A percentile compares a stretch with the other conserved stretches of the same genome.
Conservation (phyloP, 768 basidiomycete species). For the Tulasnella sp. region DNA sequence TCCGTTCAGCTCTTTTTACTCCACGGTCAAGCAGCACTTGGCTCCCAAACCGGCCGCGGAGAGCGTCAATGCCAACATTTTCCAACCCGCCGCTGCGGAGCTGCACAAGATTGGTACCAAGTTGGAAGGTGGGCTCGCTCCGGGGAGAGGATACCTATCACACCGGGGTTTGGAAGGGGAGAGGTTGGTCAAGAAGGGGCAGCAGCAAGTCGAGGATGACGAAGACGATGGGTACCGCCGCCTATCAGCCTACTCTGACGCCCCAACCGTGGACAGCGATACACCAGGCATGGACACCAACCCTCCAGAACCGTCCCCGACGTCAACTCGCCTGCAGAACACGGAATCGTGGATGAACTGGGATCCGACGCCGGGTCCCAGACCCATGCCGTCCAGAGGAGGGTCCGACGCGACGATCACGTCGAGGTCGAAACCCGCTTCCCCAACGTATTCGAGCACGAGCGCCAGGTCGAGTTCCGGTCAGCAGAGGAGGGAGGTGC, state of each 20-base stretch:
- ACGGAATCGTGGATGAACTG: conserved; percentile 11
- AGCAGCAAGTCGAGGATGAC: neutral
- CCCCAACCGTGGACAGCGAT: conserved; percentile 13
- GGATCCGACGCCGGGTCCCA: neutral
- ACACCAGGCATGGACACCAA: conserved; percentile 21
- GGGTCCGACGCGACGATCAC: neutral
- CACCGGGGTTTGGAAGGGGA: conserved; percentile 24
- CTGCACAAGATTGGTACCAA: conserved; percentile 18
- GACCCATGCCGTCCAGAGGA: neutral
- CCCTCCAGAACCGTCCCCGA: neutral
- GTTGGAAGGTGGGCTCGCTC: conserved; percentile 12
- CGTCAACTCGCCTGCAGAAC: neutral
- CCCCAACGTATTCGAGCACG: neutral
- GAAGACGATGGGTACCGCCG: neutral
- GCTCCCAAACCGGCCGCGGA: neutral
- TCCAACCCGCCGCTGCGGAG: neutral
- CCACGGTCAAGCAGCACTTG: conserved; percentile 7
- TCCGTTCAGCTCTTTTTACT: conserved; percentile 17
- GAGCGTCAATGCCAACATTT: neutral
- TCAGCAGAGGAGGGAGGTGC: neutral
- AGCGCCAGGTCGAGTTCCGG: neutral
- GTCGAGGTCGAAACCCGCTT: neutral
- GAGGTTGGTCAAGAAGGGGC: conserved; percentile 7
- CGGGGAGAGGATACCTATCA: conserved; percentile 13
- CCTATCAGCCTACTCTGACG: neutral